Evolutionary conservation across 768 basidiomycete species (phyloP), one percentile per base, ranked within the genome.

Genomic region (Phlebiopsis flavidoalba): DNA sequence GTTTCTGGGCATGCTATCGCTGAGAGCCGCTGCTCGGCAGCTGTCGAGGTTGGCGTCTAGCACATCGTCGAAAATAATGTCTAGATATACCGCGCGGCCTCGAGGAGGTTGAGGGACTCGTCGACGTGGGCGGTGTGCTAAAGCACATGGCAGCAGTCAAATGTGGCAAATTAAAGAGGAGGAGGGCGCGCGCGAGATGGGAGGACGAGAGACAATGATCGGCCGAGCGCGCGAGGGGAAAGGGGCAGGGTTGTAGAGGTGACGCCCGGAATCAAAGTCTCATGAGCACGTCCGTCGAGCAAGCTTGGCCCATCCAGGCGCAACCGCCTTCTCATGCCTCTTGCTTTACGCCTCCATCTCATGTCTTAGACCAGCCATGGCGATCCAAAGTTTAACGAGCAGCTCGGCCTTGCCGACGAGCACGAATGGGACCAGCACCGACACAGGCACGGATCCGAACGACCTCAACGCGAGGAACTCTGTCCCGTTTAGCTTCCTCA

Each of bases 401-500:
- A 57, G 24, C 14, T 5, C 47, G 5, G 11, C 37, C 33, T 15
- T 37, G 52, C 56, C 58, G 53, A 59, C 62, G 46, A 31, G 26
- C 26, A 62, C 57, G 15, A 8, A 12, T 21, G 17, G 46, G 21
- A 36, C 10, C 26, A 43, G 40, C 40, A 43, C 40, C 2, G 40
- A 43, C 8, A 60, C 61, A 8, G 35, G 47, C 21, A 56, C 61
- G 12, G 31, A 22, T 22, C 31, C 36, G 12, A 51, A 26, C 21
- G 52, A 57, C 31, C 52, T 62, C 36, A 61, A 35, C 24, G 51
- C 60, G 43, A 53, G 26, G 53, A 64, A 63, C n/a, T 65, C 67
- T 12, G 65, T 71, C 12, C 70, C 70, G 33, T 71, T 71, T 62
- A 69, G 68, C 68, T 69, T 71, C 60, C 68, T 71, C 58, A 65